phyloP scores from a whole-genome alignment of 495 filamentous ascomycete species.

The Pseudevernia furfuracea region DNA sequence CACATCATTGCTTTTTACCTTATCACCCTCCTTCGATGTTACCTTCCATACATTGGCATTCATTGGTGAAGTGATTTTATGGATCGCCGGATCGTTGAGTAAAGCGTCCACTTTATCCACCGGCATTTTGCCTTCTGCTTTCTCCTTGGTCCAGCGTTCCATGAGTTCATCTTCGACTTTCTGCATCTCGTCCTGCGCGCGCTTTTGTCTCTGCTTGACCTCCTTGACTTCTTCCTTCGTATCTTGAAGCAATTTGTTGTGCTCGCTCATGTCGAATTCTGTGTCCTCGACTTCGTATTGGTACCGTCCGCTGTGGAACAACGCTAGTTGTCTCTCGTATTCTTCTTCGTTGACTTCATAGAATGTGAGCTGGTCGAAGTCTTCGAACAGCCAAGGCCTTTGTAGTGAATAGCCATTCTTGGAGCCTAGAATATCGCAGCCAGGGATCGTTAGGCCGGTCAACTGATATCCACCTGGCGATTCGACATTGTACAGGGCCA shows the following conservation, averaged over 20 bases:
- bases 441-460: slow-evolving; percentile 47
- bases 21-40: slow-evolving; percentile 37
- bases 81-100: slow-evolving; percentile 39
- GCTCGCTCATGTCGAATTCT: slow-evolving; percentile 47
- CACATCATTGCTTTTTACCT: slow-evolving; percentile 30
- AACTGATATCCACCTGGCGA: slow-evolving; percentile 53
- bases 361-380: slow-evolving; percentile 52
- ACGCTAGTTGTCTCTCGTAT: slow-evolving; percentile 34
- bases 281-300: slow-evolving; percentile 41
- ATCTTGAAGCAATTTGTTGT: slow-evolving; percentile 39
- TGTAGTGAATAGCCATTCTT: slow-evolving; percentile 39
- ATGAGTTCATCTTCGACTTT: slow-evolving; percentile 38
- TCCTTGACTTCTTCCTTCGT: slow-evolving; percentile 38
- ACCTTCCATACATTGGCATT: slow-evolving; percentile 57
- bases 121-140: slow-evolving; percentile 37
- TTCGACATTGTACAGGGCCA: slow-evolving; percentile 51
- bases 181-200: slow-evolving; percentile 42
- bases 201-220: slow-evolving; percentile 36
- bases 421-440: slow-evolving; percentile 47
- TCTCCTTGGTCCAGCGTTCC: slow-evolving; percentile 42
- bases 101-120: slow-evolving; percentile 37
- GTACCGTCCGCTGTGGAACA: slow-evolving; percentile 42
- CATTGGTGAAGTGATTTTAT: slow-evolving; percentile 39
- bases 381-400: slow-evolving; percentile 49
- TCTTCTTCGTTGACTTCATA: slow-evolving; percentile 45